These are phyloP conservation scores for Penicillium lagena DNA, from an alignment of 495 filamentous ascomycete genomes.

Conservation along the genomic window DNA sequence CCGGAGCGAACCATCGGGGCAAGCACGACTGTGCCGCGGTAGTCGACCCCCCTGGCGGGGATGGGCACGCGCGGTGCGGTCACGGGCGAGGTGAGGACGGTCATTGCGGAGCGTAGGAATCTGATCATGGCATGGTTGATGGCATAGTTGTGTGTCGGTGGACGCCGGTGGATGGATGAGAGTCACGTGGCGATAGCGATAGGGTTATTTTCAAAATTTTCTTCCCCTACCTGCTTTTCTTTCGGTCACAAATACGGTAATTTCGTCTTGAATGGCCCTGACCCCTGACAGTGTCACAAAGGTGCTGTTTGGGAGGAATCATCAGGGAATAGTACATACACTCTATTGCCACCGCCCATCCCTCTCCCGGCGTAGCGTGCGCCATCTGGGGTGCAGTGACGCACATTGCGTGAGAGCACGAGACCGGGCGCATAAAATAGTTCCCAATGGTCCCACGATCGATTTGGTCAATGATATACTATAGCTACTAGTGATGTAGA, in stretches of 20 bases:
- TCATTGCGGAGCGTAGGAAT: slow-evolving; percentile 46
- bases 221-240: slow-evolving; percentile 2
- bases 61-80: slow-evolving; percentile 60
- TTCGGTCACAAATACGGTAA: background rate
- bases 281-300: no score
- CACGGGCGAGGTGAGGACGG: slow-evolving; percentile 36
- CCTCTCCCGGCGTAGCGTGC: no score
- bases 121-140: slow-evolving; percentile 39
- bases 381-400: no score
- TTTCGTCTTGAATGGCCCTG: no score
- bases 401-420: no score
- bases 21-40: slow-evolving; percentile 85
- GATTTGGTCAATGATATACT: no score
- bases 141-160: background rate
- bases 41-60: slow-evolving; percentile 84
- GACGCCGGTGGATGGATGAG: background rate
- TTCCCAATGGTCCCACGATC: no score
- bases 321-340: no score
- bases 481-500: no score
- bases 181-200: slow-evolving; percentile 17
- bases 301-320: no score
- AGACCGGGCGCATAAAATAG: no score
- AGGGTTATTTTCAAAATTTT: background rate
- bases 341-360: no score
- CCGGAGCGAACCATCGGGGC: slow-evolving; percentile 97